Conservation (phyloP, 2,329 filamentous ascomycete genomes). For the Penicillium nordicum region DNA sequence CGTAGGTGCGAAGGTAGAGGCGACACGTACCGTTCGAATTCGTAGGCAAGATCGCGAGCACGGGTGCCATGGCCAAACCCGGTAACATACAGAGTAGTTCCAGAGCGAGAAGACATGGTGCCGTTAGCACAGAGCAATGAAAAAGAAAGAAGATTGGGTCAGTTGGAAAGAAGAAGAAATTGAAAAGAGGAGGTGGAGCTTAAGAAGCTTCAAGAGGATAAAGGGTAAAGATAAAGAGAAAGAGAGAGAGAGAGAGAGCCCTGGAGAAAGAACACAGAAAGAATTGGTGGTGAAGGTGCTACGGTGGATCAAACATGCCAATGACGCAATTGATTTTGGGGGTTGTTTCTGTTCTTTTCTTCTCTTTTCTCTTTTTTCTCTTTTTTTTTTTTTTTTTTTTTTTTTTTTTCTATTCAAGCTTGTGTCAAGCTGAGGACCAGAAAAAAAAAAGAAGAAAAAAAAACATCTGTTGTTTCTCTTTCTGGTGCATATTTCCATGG, state of each 20-base stretch:
- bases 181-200: constrained; percentile 4
- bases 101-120: constrained; percentile 87
- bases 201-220: constrained; percentile 7
- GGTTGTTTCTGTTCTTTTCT: not conserved
- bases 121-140: constrained; percentile 2
- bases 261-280: not conserved
- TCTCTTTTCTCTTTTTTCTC: not conserved
- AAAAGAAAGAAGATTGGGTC: not conserved
- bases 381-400: not conserved
- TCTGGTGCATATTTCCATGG: constrained; percentile 16
- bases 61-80: constrained; percentile 98
- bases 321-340: constrained; percentile 6
- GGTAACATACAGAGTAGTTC: constrained; percentile 95
- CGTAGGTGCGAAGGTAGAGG: constrained; percentile 39
- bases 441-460: no score
- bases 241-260: not conserved
- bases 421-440: no score
- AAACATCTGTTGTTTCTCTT: not conserved
- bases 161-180: not conserved
- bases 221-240: not conserved
- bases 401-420: no score
- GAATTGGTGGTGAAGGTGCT: constrained; percentile 7
- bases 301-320: constrained; percentile 12
- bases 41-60: constrained; percentile 98
- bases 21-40: constrained; percentile 99